Percentiles rank a stretch among this genome's conserved stretches.
These are phyloP conservation scores for Trichoderma virens DNA, from an alignment of 495 filamentous ascomycete species.

Conservation along the genomic window DNA sequence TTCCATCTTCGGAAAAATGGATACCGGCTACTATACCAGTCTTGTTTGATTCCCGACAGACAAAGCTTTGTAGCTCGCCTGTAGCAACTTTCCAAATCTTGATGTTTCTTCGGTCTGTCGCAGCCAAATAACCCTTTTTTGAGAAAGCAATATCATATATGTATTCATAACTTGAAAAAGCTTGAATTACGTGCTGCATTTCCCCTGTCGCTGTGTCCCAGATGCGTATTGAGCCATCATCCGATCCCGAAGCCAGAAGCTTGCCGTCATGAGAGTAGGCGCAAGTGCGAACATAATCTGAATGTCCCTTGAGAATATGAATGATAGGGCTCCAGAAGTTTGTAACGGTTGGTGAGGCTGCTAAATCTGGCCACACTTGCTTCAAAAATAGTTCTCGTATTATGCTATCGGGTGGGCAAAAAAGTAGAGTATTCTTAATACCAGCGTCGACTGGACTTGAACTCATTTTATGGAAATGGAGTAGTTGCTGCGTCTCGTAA, in stretches of 20 bases:
- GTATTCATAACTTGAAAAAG: neutral
- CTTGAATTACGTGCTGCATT: neutral
- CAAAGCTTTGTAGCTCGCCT: neutral
- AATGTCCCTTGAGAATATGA: neutral
- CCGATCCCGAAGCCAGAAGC: neutral
- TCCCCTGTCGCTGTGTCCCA: neutral
- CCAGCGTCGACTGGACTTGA: neutral
- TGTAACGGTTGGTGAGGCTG: neutral
- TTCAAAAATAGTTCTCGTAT: neutral
- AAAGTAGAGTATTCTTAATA: neutral
- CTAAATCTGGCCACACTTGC: neutral
- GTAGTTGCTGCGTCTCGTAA: neutral
- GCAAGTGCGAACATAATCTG: neutral
- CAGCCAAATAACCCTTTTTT: neutral
- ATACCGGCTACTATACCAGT: no score
- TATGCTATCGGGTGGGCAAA: neutral
- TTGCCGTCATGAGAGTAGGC: neutral
- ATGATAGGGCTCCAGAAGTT: neutral
- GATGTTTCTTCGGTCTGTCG: neutral
- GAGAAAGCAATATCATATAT: neutral
- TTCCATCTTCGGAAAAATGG: neutral
- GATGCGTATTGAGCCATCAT: conserved; percentile 4
- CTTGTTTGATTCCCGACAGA: no score
- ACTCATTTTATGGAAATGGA: neutral
- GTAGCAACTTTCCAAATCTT: neutral